Conservation (phyloP, 805 yeast species). For the Jamesozyma jinghongensis region DNA sequence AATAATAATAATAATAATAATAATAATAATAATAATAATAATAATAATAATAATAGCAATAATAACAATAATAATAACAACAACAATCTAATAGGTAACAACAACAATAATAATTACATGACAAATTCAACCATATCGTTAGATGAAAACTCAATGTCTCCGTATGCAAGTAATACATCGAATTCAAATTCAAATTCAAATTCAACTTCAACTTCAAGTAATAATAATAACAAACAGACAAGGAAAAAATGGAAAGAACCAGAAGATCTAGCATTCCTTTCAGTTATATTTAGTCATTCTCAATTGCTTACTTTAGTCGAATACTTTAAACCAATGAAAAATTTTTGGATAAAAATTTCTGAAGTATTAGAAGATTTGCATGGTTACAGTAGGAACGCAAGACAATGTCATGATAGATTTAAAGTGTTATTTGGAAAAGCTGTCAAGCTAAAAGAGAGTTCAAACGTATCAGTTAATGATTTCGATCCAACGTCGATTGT, state of each 20-base stretch:
- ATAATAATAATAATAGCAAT: too few species aligned
- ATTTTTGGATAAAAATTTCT: slow-evolving; percentile 23
- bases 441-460: slow-evolving; percentile 4
- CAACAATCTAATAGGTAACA: too few species aligned
- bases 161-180: too few species aligned
- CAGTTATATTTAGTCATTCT: slow-evolving; percentile 12
- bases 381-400: slow-evolving; percentile 18
- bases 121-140: too few species aligned
- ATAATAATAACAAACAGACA: slow-evolving; percentile 5
- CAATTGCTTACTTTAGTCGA: slow-evolving; percentile 18
- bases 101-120: too few species aligned
- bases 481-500: neutral
- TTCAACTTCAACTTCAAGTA: neutral
- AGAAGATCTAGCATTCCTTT: slow-evolving; percentile 19
- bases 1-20: too few species aligned
- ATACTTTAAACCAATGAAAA: slow-evolving; percentile 25
- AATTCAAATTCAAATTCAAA: neutral
- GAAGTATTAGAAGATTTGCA: slow-evolving; percentile 12
- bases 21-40: too few species aligned
- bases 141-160: too few species aligned
- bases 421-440: slow-evolving; percentile 21
- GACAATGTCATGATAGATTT: slow-evolving; percentile 27
- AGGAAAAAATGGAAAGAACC: slow-evolving; percentile 20
- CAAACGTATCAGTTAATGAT: neutral
- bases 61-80: too few species aligned